These are phyloP conservation scores for Silene latifolia DNA, from an alignment of 148 eudicot genomes.

Conservation along the genomic window DNA sequence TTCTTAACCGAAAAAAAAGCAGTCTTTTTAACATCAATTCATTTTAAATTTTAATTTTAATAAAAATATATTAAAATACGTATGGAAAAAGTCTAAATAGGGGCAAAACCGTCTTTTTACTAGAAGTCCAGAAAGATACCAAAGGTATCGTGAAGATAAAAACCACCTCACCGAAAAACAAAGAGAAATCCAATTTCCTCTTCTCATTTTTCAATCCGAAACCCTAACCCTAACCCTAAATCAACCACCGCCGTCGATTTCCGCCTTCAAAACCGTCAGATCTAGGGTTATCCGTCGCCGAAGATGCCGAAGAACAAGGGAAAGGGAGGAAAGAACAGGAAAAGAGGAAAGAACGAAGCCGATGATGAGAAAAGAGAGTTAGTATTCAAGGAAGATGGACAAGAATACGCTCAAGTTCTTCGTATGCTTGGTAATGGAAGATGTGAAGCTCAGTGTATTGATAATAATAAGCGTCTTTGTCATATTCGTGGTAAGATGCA, in stretches of 20 bases:
- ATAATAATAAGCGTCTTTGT: slow-evolving; percentile 65
- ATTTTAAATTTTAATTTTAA: no score
- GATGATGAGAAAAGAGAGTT: slow-evolving; percentile 89
- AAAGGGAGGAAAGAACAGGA: slow-evolving; percentile 94
- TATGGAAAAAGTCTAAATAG: neutral
- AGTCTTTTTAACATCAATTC: no score
- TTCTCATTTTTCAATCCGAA: neutral
- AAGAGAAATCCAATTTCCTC: neutral
- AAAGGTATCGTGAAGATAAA: neutral
- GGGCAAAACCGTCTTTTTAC: neutral
- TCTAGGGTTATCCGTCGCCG: neutral
- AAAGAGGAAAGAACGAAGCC: slow-evolving; percentile 92
- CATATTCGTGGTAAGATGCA: slow-evolving; percentile 97
- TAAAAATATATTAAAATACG: no score
- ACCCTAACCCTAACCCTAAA: neutral
- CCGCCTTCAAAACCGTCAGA: neutral
- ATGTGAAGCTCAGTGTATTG: slow-evolving; percentile 77
- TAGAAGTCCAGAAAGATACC: slow-evolving; percentile 7
- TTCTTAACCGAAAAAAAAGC: no score
- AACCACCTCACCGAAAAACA: neutral
- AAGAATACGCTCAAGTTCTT: slow-evolving; percentile 78
- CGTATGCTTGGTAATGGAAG: slow-evolving; percentile 93
- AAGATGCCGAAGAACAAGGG: slow-evolving; percentile 97
- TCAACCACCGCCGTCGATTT: neutral
- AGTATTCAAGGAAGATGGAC: slow-evolving; percentile 87